Evolutionary conservation across 352 stramenopile genomes (phyloP), one percentile per base, ranked within the genome.

Genomic region (Pythium periplocum): DNA sequence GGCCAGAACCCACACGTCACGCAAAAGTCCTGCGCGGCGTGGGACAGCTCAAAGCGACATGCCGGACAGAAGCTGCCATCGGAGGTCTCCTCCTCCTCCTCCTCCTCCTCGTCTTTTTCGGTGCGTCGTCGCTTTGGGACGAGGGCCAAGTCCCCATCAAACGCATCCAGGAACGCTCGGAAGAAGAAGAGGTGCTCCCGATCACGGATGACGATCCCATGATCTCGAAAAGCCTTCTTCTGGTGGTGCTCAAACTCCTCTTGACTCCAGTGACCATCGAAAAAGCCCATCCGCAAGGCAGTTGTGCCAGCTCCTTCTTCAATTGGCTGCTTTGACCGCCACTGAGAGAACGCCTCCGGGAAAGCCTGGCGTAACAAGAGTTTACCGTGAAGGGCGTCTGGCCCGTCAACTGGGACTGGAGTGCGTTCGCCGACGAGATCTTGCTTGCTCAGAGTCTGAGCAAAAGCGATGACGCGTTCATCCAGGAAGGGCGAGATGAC

Each of bases 271-370:
- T 66, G 57, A 32, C 52, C 47, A 49, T 87, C 69, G 51, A 91
- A 91, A 60, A 75, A 82, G 5, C 80, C 80, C 31, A 83, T 64
- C 4, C 80, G 69, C 8, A 91, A 64, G 35, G 71, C 65, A 0
- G 84, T 95, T 17, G 78, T 90, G 4, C 87, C 87, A 1, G 75
- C 68, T 40, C 87, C 87, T 45, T 87, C 61, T 48, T 96, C 87
- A 51, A 96, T 96, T 1, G 87, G 87, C 64, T 96, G 73, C 55
- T 96, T 96, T 6, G 69, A 55, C 4, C 87, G 82, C 87, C 87
- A 96, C 44, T 91, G 86, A 3, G 81, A 87, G 32, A 77, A 86
- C 11, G 71, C 79, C 48, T 93, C 84, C 10, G 84, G 84, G 51
- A 93, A 96, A 7, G 86, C 86, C 40, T 95, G 82, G 12, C 87